Evolutionary conservation across 306 rosid genomes (phyloP), one percentile per base, ranked within the genome.

Genomic region (Lablab purpureus): DNA sequence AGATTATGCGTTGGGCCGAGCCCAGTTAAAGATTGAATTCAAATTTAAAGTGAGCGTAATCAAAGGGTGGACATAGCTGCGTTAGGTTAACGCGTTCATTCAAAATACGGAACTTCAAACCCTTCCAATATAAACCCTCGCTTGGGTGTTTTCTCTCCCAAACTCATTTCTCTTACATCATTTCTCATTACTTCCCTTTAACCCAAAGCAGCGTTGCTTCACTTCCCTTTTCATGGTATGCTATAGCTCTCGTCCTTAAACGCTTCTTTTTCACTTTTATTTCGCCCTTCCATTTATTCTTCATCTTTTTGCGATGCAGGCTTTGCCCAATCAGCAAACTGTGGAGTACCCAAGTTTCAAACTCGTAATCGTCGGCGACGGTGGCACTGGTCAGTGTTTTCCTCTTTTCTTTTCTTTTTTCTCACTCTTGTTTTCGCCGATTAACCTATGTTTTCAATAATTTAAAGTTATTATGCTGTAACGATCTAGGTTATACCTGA

Each of bases 301-400:
- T 14, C 12, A 8, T 52, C 13, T 27, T 28, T n/a, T 49, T 17
- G 0, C 55, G 55, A 32, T 37, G 41, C 81, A 88, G 94, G 93
- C 94, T 69, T 83, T 92, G 74, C 97, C 97, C 6, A 90, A 88
- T 82, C 97, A 92, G 87, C 93, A 89, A 77, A 92, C 93, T 12
- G 97, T 92, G 12, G 94, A 92, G 14, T 92, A 90, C 77, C 97
- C 94, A 0, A 92, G 93, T 79, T 90, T 92, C 86, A 92, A 92
- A 89, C 97, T 92, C 65, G 97, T 92, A 13, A 85, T 92, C 36
- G 97, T 92, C 6, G 97, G 97, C 2, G 97, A 92, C 23, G 97
- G 97, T 49, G 97, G 97, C 83, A 92, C 97, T 1, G 97, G 97
- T 90, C 2, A 7, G 14, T n/a, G n/a, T n/a, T n/a, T n/a, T n/a